Conservation (phyloP, 148 eudicot genomes). For the Suaeda aralocaspica region DNA sequence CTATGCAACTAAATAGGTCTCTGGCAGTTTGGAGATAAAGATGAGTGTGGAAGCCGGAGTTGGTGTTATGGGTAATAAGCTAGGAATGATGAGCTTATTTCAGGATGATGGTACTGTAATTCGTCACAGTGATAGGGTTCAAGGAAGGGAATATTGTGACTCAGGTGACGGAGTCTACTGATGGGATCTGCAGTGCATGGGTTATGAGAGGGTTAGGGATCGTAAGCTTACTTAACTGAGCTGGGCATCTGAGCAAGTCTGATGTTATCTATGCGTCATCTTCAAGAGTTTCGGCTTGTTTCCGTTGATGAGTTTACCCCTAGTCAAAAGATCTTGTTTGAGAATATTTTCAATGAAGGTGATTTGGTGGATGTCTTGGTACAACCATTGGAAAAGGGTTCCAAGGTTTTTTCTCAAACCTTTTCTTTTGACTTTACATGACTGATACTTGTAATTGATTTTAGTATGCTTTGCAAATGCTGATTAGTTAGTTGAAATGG, state of each 20-base stretch:
- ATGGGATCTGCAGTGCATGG: conserved; percentile 92
- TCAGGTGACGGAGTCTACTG: conserved; percentile 83
- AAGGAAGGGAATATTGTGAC: conserved; percentile 97
- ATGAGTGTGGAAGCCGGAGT: conserved; percentile 79
- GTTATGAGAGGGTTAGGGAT: conserved; percentile 83
- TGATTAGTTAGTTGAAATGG: background rate
- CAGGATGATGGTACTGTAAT: conserved; percentile 62
- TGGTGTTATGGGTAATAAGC: conserved; percentile 84
- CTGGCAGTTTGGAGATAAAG: conserved; percentile 21
- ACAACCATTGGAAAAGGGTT: conserved; percentile 95
- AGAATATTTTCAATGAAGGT: conserved; percentile 80
- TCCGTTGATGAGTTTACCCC: conserved; percentile 65
- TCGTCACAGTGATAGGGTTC: conserved; percentile 93
- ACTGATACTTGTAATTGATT: background rate
- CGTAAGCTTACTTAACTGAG: conserved; percentile 73
- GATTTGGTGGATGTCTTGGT: conserved; percentile 85
- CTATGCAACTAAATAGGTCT: conserved; percentile 13
- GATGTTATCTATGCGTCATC: conserved; percentile 78
- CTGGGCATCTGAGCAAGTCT: conserved; percentile 69
- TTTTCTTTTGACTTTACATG: background rate
- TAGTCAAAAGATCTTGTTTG: conserved; percentile 50
- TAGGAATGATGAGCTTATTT: conserved; percentile 90
- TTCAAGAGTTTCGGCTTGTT: conserved; percentile 77
- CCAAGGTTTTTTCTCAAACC: conserved; percentile 42
- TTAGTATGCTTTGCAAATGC: background rate